Percentiles rank a stretch among this genome's conserved stretches.
phyloP scores from a whole-genome alignment of 1,139 yeast genomes.

The Sugiyamaella pinicola region DNA sequence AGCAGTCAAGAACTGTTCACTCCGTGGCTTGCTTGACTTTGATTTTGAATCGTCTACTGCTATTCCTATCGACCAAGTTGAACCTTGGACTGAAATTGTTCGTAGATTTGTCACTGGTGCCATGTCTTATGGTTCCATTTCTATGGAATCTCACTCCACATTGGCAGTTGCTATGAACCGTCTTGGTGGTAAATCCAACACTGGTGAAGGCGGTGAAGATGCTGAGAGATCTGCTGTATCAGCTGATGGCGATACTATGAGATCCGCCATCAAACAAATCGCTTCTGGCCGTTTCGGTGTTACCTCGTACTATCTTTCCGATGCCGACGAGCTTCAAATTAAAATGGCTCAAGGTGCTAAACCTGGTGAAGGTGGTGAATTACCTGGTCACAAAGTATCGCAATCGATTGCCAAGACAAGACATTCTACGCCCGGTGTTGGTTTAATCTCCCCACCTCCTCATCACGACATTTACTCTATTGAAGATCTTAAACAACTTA shows the following conservation, averaged over 20 bases:
- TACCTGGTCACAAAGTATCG: slow-evolving; percentile 93
- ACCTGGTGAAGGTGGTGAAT: slow-evolving; percentile 99
- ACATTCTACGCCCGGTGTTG: slow-evolving; percentile 96
- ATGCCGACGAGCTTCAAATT: slow-evolving; percentile 96
- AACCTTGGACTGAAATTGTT: slow-evolving; percentile 99
- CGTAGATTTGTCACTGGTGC: slow-evolving; percentile 98
- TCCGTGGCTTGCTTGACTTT: slow-evolving; percentile 90
- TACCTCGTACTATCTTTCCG: slow-evolving; percentile 89
- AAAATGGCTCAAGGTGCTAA: slow-evolving; percentile 99
- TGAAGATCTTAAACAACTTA: slow-evolving; percentile 95
- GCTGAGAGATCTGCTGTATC: slow-evolving; percentile 77
- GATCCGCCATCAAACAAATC: slow-evolving; percentile 96
- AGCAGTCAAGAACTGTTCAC: slow-evolving; percentile 88
- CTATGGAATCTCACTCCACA: slow-evolving; percentile 98
- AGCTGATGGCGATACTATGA: slow-evolving; percentile 93
- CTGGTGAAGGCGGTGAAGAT: slow-evolving; percentile 99
- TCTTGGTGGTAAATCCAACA: slow-evolving; percentile 94
- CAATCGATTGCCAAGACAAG: slow-evolving; percentile 89
- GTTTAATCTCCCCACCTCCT: slow-evolving; percentile 96
- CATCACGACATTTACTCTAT: slow-evolving; percentile 98
- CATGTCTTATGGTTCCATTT: slow-evolving; percentile 97
- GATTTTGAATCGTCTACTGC: slow-evolving; percentile 70
- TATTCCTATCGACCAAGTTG: slow-evolving; percentile 95
- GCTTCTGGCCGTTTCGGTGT: slow-evolving; percentile 99
- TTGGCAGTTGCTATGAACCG: slow-evolving; percentile 98